phyloP scores from a whole-genome alignment of 139 green algal genomes.

The Asterochloris erici region DNA sequence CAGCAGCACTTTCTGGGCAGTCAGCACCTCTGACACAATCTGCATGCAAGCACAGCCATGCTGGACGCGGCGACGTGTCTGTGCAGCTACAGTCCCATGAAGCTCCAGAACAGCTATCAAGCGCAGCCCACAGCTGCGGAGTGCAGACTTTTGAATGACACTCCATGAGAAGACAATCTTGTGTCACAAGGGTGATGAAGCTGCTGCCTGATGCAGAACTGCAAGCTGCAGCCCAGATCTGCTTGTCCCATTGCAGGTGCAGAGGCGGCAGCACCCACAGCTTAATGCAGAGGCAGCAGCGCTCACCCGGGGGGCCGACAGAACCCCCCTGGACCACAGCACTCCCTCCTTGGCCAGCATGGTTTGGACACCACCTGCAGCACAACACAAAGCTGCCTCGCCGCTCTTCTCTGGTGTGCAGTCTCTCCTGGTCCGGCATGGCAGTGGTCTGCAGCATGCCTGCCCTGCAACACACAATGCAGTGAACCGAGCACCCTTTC shows the following conservation, averaged over 20 bases:
- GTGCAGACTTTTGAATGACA: neutral
- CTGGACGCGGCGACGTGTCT: neutral
- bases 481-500: no score
- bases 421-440: no score
- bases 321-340: conserved; percentile 13
- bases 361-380: conserved; percentile 5
- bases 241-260: neutral
- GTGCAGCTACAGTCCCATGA: neutral
- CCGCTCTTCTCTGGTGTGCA: no score
- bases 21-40: neutral
- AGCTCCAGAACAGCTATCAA: neutral
- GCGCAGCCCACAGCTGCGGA: neutral
- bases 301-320: conserved; percentile 9
- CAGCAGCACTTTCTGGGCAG: conserved; percentile 23
- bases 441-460: no score
- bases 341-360: conserved; percentile 11
- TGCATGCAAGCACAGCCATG: neutral
- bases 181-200: neutral
- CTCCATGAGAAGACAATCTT: no score
- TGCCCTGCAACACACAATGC: no score
- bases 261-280: neutral
- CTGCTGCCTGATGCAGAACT: neutral
- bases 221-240: neutral
- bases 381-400: neutral
- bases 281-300: neutral